Percentiles rank a stretch among this genome's conserved stretches.
Evolutionary conservation across 768 basidiomycete genomes (phyloP).

Genomic region (Auricularia auricula-judae): DNA sequence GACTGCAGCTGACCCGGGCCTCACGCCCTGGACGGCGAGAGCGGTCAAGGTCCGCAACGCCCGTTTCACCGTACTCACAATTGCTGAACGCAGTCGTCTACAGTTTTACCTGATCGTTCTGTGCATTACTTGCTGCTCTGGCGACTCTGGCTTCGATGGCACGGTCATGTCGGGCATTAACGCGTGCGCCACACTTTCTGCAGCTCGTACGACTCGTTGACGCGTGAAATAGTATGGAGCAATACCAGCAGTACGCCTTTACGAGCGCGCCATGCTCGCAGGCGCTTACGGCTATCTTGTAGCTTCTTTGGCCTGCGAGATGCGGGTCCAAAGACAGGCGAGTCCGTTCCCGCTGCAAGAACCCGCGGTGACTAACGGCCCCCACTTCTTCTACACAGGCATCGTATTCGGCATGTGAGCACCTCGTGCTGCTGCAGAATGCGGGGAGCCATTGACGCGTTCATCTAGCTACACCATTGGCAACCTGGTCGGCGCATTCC

Average conservation of each 20-base stretch:
- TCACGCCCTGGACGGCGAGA: constrained; percentile 23
- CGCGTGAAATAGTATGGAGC: constrained; percentile 23
- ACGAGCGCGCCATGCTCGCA: background rate
- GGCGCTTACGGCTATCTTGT: background rate
- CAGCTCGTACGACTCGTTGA: background rate
- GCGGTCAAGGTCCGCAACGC: constrained; percentile 25
- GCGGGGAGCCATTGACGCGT: background rate
- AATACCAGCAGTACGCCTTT: constrained; percentile 18
- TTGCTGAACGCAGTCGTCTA: background rate
- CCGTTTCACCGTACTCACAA: background rate
- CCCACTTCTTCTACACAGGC: constrained; percentile 11
- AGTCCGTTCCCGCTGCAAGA: background rate
- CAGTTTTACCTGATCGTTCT: constrained; percentile 39
- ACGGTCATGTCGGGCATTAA: constrained; percentile 45
- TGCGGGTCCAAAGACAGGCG: constrained; percentile 32
- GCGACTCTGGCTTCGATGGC: constrained; percentile 43
- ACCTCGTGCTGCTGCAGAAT: constrained; percentile 14
- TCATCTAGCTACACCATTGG: constrained; percentile 1
- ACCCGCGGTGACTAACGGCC: background rate
- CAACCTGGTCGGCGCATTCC: background rate
- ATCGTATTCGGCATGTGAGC: constrained; percentile 48
- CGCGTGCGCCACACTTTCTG: background rate
- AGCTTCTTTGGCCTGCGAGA: constrained; percentile 33
- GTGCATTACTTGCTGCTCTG: constrained; percentile 33
- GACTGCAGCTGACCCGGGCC: constrained; percentile 32